Evolutionary conservation across 306 rosid genomes (phyloP).

Genomic region (Rosa persica): DNA sequence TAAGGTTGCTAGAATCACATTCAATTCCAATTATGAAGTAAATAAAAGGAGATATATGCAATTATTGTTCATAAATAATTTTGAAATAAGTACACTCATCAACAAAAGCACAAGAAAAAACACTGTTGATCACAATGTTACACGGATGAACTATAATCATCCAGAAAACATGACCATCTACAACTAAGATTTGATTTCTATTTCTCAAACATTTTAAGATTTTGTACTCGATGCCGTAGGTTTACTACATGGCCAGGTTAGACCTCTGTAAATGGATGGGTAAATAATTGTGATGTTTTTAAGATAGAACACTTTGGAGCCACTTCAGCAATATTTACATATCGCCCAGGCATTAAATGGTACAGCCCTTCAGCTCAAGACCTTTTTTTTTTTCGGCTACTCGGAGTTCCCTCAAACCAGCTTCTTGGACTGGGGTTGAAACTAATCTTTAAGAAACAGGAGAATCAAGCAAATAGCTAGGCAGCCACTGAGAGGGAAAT

Average conservation of each 20-base stretch:
- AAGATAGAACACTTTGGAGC: neutral
- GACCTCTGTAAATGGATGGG: no score
- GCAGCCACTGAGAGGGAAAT: neutral
- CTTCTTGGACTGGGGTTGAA: neutral
- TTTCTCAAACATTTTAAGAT: neutral
- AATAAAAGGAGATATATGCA: neutral
- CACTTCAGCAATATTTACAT: constrained; percentile 1
- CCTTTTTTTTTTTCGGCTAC: neutral
- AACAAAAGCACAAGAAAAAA: neutral
- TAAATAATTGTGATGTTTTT: neutral
- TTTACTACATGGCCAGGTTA: neutral
- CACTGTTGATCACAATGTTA: neutral
- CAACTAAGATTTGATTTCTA: neutral
- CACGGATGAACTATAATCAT: neutral
- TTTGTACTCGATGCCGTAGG: neutral
- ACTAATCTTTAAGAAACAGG: neutral
- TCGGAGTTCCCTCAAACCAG: neutral
- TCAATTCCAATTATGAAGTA: neutral
- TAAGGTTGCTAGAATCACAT: constrained; percentile 1
- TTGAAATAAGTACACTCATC: neutral
- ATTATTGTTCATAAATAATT: neutral
- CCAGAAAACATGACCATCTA: neutral
- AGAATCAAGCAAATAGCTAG: neutral
- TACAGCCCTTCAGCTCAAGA: neutral
- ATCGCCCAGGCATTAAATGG: neutral